Evolutionary conservation across 768 basidiomycete genomes (phyloP), one percentile per base, ranked within the genome.

Genomic region (Rhizopogon sp.): DNA sequence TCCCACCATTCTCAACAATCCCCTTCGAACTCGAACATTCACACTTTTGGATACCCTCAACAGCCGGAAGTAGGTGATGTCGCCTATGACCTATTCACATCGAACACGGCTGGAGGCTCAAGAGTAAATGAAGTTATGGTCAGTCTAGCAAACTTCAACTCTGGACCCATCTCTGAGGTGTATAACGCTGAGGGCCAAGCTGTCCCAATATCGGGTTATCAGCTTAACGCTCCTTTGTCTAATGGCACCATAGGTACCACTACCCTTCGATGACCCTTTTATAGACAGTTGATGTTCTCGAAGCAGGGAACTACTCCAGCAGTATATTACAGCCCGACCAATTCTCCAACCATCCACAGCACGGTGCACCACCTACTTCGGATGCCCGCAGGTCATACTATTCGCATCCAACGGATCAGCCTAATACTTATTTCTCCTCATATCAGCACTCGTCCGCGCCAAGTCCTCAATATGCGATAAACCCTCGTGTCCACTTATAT

Each of bases 331-430:
- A 67, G 10, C 55, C 58, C 11, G 62, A 61, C 33, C 17, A 57
- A 10, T 67, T 60, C 56, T 29, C 66, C 25, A 3, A 59, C 33
- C 66, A 68, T 37, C n/a, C 62, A 14, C 39, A 61, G 42, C 59
- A 58, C 16, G 54, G 50, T 44, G 13, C 70, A 0, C 52, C 60
- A 25, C 28, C 46, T 43, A 29, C 56, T 13, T 37, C 60, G 33
- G 61, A 69, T 4, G 59, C 62, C 25, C 63, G 59, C 39, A 61
- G 64, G 49, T 25, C 66, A 11, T 70, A 69, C 25, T 57, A 41
- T 28, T 11, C 42, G 20, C 20, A 20, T 17, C 31, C 42, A 3
- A 53, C 43, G 14, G 39, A 22, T 3, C 53, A 44, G 22, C 25
- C 37, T 3, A 43, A 39, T 20, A 5, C 54, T 7, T 54, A 54